Base-by-base conservation (phyloP, 345 rosid species). In the Melaleuca quinquenervia region DNA sequence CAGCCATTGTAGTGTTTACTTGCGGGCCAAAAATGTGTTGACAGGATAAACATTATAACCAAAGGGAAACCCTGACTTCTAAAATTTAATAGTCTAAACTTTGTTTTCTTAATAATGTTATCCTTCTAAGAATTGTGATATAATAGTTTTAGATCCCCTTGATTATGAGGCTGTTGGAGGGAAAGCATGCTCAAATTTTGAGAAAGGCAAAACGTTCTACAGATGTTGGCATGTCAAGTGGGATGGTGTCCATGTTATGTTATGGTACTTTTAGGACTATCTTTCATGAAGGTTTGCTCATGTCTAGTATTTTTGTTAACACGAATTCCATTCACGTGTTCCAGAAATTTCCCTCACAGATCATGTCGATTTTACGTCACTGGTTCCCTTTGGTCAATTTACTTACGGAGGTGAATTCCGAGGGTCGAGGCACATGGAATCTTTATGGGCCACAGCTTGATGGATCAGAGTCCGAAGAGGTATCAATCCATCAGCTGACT, bases 401-500 rank as follows among this genome's bases (percentile, higher is more conserved):
- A 93, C 96, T 21, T 95, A 92, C 82, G 93, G 91, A 89, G 92
- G 88, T 52, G 99, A 2, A 98, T 94, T n/a, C 97, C 93, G 83
- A 90, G 98, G 82, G 97, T 96, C 21, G 98, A 96, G 91, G 95
- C 99, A 2, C 98, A 94, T 76, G 98, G 99, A 74, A 91, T 96
- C 82, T 93, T 96, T 56, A 60, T 60, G 11, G 99, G 97, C 44
- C 98, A 94, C 86, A 97, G 97, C 0, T 91, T 96, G 54, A 90
- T 95, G 94, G 99, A 94, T 90, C 97, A 94, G 86, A 98, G 98
- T 85, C 92, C 93, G 49, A 96, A 93, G 90, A 93, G 50, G 98
- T 96, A 84, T 6, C 84, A 32, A 11, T 56, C 5, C 22, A 22
- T 32, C 75, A n/a, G 54, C 55, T 44, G 22, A 21, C 29, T 27